These are phyloP conservation scores for Nothomitra cinnamomea DNA, from an alignment of 2,329 filamentous ascomycete genomes.

Conservation along the genomic window DNA sequence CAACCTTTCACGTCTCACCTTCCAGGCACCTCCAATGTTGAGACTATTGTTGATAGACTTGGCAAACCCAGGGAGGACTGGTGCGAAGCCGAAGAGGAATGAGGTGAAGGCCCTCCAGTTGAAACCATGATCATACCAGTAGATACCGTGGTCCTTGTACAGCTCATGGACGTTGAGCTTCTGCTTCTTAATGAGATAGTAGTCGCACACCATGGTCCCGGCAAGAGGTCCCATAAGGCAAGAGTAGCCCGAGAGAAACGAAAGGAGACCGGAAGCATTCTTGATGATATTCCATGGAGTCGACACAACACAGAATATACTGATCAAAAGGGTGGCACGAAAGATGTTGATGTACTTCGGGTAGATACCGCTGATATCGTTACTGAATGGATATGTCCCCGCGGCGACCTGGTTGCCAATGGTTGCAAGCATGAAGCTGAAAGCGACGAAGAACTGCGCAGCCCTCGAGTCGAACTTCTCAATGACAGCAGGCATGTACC, in stretches of 20 bases:
- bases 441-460: slow-evolving; percentile 25
- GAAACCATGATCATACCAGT: slow-evolving; percentile 2
- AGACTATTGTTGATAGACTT: slow-evolving; percentile 22
- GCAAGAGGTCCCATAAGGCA: slow-evolving; percentile 21
- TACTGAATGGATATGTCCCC: slow-evolving; percentile 22
- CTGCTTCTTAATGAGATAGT: slow-evolving; percentile 4
- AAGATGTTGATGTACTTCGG: slow-evolving; percentile 22
- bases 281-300: slow-evolving; percentile 22
- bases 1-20: slow-evolving; percentile 18
- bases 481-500: slow-evolving; percentile 33
- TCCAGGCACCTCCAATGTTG: slow-evolving; percentile 17
- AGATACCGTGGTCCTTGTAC: slow-evolving; percentile 3
- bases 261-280: slow-evolving; percentile 19
- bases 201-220: slow-evolving; percentile 2
- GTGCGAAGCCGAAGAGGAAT: slow-evolving; percentile 5
- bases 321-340: slow-evolving; percentile 17
- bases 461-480: slow-evolving; percentile 26
- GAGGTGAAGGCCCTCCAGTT: slow-evolving; percentile 4
- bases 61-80: slow-evolving; percentile 22
- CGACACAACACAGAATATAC: slow-evolving; percentile 19
- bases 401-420: slow-evolving; percentile 27
- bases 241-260: slow-evolving; percentile 21
- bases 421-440: slow-evolving; percentile 25
- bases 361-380: slow-evolving; percentile 18
- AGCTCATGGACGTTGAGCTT: slow-evolving; percentile 3